These are phyloP conservation scores for Calendula officinalis DNA, from an alignment of 129 eudicot species.

Conservation along the genomic window DNA sequence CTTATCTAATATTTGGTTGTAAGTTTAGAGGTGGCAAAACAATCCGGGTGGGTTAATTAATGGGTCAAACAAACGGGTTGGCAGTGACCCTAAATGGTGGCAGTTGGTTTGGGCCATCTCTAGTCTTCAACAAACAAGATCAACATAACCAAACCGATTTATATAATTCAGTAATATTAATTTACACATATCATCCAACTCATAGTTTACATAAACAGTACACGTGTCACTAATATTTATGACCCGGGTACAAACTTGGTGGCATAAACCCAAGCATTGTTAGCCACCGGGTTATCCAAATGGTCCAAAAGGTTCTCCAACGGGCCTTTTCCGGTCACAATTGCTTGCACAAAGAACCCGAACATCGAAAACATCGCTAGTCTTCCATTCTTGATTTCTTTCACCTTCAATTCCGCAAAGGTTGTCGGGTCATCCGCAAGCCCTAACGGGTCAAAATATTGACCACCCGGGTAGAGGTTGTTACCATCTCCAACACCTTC, in stretches of 20 bases:
- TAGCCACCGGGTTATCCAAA: constrained; percentile 47
- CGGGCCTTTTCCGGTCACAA: constrained; percentile 44
- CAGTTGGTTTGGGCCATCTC: no score
- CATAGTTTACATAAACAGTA: constrained; percentile 17
- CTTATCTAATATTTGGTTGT: no score
- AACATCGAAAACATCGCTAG: constrained; percentile 46
- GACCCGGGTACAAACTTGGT: constrained; percentile 49
- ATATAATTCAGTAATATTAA: constrained; percentile 9
- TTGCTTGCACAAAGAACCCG: constrained; percentile 46
- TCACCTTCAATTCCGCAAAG: constrained; percentile 41
- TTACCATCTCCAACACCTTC: constrained; percentile 42
- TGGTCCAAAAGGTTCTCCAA: constrained; percentile 48
- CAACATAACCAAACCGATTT: not conserved
- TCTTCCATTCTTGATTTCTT: constrained; percentile 46
- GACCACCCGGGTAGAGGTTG: constrained; percentile 46
- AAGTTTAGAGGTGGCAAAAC: no score
- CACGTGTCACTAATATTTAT: constrained; percentile 17
- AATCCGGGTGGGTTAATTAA: no score
- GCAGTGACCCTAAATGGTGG: no score
- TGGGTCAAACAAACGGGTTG: no score
- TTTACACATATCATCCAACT: constrained; percentile 10
- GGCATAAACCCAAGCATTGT: constrained; percentile 54
- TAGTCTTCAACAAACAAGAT: not conserved
- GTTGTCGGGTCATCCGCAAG: constrained; percentile 42
- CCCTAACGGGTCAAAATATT: constrained; percentile 45